Base-by-base conservation (phyloP, 2,329 filamentous ascomycete genomes). In the Fusarium secorum region DNA sequence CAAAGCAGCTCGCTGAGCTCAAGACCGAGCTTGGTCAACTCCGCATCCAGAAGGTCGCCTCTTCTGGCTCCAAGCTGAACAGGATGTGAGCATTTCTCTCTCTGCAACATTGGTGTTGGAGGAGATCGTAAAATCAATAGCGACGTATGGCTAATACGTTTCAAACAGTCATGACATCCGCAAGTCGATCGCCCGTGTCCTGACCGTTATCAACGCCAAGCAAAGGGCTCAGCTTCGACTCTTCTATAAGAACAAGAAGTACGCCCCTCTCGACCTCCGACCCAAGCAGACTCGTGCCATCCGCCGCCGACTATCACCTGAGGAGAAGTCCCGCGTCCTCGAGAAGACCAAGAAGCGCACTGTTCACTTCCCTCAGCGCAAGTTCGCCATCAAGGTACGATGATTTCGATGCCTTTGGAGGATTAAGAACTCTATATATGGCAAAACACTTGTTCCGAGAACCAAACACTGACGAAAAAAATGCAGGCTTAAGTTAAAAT, bases 191-290 rank as follows among this genome's bases (percentile, higher is more conserved):
- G 97, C 96, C 82, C 95, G 95, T 83, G 93, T 98, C 86, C 91
- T 99, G 81, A 99, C 96, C 85, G 90, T 99, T 88, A 97, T 99
- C 91, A 99, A 98, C 90, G 92, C 94, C 86, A 98, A 97, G 91
- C 96, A 99, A 89, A 93, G 97, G 85, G 89, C 94, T 78, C 95
- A 98, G 88, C 94, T 99, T 81, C 94, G 95, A 80, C 89, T 98
- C 78, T 98, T 98, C 93, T 99, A 99, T 91, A 97, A 97, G 90
- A 93, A 92, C 91, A 98, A 98, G 93, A 98, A 98, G 90, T 98
- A 98, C 90, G 87, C 94, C 75, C 96, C 96, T 76, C 94, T 99
- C 84, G 97, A 99, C 85, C 95, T 99, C 88, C 93, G 96, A 86
- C 86, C 94, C 83, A 98, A 98, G 93, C 91, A 96, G 89, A 99